phyloP scores from a whole-genome alignment of 176 grass and related monocot genomes.

The Oryza rufipogon region DNA sequence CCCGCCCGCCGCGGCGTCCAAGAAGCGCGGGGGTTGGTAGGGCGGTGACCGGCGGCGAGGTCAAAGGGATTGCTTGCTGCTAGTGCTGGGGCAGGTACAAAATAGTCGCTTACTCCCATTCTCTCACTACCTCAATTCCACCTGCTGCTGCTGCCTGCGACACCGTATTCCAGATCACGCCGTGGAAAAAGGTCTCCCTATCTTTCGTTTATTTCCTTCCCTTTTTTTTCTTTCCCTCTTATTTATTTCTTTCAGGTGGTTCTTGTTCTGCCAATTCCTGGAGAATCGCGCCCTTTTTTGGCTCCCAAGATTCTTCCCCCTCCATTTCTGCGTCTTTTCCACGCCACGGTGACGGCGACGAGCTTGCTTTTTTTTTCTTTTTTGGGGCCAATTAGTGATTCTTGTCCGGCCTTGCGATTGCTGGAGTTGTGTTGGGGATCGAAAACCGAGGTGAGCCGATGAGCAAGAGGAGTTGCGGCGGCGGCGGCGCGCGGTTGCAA shows the following conservation, averaged over 20 bases:
- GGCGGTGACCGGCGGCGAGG: neutral
- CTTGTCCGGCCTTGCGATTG: neutral
- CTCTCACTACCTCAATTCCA: neutral
- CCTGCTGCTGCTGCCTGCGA: neutral
- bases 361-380: constrained; percentile 15
- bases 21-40: constrained; percentile 8
- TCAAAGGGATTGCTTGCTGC: neutral
- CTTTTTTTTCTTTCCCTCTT: neutral
- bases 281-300: neutral
- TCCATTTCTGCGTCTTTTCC: constrained; percentile 44
- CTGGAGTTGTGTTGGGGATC: neutral
- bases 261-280: constrained; percentile 23
- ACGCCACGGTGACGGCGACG: constrained; percentile 35
- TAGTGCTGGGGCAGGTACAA: neutral
- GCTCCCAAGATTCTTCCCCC: constrained; percentile 28
- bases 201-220: neutral
- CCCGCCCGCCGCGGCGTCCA: constrained; percentile 17
- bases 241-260: constrained; percentile 44
- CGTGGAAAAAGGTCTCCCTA: neutral
- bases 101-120: neutral
- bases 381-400: neutral
- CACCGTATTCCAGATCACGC: constrained; percentile 27
- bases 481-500: constrained; percentile 38
- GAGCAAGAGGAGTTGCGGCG: constrained; percentile 35
- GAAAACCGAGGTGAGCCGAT: constrained; percentile 6